A percentile compares a stretch with the other conserved stretches of the same genome.
Conservation (phyloP, 2,329 filamentous ascomycete species). For the Penicillium nordicum region DNA sequence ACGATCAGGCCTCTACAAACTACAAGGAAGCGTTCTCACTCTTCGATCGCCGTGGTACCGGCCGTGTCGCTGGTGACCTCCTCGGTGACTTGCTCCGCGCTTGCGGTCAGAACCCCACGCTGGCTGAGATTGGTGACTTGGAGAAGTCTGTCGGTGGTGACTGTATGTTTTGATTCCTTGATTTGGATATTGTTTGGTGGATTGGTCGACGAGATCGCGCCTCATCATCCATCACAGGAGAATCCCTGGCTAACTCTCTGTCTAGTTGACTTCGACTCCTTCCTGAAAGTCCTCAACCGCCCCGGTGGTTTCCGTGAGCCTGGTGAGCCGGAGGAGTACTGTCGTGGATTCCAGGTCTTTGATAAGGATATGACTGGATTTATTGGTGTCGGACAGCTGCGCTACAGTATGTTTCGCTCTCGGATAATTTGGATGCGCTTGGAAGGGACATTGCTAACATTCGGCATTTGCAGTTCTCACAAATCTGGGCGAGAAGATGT, state of each 20-base stretch:
- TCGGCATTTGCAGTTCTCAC: conserved; percentile 64
- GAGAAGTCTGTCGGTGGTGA: conserved; percentile 87
- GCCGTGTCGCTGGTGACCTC: conserved; percentile 79
- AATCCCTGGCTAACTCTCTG: background rate
- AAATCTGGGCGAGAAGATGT: conserved; percentile 98
- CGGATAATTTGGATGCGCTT: background rate
- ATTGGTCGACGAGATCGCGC: background rate
- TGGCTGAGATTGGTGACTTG: conserved; percentile 86
- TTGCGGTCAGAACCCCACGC: conserved; percentile 95
- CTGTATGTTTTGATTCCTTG: conserved; percentile 61
- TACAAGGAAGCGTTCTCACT: conserved; percentile 99
- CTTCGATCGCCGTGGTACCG: conserved; percentile 98
- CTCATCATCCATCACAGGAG: background rate
- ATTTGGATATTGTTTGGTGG: background rate
- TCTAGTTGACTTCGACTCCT: conserved; percentile 94
- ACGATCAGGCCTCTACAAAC: conserved; percentile 74
- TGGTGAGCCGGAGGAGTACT: conserved; percentile 96
- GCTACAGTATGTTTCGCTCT: conserved; percentile 61
- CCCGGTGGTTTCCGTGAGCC: conserved; percentile 97
- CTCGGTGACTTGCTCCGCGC: conserved; percentile 92
- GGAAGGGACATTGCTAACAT: conserved; percentile 3
- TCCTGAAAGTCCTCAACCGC: conserved; percentile 93
- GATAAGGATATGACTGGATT: conserved; percentile 99
- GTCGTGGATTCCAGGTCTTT: conserved; percentile 97
- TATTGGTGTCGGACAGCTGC: conserved; percentile 94